Evolutionary conservation across 192 early-diverging fungal genomes (phyloP).

Genomic region (Podila clonocystis): DNA sequence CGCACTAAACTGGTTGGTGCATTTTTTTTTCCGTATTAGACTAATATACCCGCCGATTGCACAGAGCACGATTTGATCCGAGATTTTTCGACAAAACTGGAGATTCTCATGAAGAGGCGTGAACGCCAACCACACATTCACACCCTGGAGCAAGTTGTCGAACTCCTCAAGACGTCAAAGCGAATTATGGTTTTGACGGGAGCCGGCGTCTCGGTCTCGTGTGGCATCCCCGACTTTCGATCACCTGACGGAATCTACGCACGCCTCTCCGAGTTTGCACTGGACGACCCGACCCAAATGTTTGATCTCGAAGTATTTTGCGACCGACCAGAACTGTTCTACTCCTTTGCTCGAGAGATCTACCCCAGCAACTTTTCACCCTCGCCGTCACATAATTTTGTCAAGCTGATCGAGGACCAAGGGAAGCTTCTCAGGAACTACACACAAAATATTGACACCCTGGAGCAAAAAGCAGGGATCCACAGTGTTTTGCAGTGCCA

Average conservation of each 20-base stretch:
- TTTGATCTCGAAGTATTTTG: constrained; percentile 95
- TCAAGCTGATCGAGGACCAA: constrained; percentile 86
- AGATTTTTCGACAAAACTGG: constrained; percentile 65
- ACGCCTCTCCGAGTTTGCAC: constrained; percentile 84
- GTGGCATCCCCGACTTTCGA: constrained; percentile 97
- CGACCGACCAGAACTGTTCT: constrained; percentile 91
- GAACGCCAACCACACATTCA: constrained; percentile 63
- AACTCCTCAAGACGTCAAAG: constrained; percentile 62
- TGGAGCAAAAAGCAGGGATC: constrained; percentile 91
- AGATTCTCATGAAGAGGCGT: constrained; percentile 65
- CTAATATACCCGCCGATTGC: constrained; percentile 53
- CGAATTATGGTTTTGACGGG: constrained; percentile 94
- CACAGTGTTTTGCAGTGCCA: constrained; percentile 89
- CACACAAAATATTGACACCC: constrained; percentile 97
- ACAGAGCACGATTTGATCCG: constrained; percentile 70
- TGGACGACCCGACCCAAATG: constrained; percentile 95
- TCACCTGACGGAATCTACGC: constrained; percentile 95
- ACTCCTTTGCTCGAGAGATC: constrained; percentile 93
- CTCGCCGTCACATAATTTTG: constrained; percentile 87
- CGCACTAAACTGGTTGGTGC: constrained; percentile 4
- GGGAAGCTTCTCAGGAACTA: constrained; percentile 92
- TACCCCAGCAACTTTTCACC: constrained; percentile 91
- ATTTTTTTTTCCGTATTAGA: constrained; percentile 14
- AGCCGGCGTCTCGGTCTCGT: constrained; percentile 92
- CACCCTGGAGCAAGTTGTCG: constrained; percentile 72